phyloP scores from a whole-genome alignment of 2,329 filamentous ascomycete genomes.

The Venturia effusa region DNA sequence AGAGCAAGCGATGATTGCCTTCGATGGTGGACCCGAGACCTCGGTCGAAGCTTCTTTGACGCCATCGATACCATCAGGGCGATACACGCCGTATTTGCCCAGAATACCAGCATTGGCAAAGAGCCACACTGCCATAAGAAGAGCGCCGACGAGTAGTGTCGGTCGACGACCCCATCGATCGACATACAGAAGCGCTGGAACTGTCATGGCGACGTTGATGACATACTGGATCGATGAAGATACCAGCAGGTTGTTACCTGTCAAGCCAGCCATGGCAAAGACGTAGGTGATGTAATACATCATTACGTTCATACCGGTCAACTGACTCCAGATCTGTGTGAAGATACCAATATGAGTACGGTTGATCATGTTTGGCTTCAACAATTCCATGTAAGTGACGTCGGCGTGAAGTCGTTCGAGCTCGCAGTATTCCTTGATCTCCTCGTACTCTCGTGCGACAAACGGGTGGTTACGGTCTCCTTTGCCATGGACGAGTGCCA shows the following conservation, averaged over 20 bases:
- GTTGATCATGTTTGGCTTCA: conserved; percentile 64
- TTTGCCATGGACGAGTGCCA: conserved; percentile 35
- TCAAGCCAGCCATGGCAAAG: conserved; percentile 61
- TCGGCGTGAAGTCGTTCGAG: conserved; percentile 61
- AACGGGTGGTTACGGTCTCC: conserved; percentile 55
- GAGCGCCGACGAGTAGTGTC: conserved; percentile 53
- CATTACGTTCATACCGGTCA: conserved; percentile 70
- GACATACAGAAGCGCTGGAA: conserved; percentile 64
- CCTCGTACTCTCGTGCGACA: conserved; percentile 56
- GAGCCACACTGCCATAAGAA: conserved; percentile 52
- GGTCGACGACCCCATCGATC: conserved; percentile 65
- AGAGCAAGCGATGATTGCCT: conserved; percentile 53
- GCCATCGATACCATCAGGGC: conserved; percentile 28
- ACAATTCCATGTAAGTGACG: conserved; percentile 60
- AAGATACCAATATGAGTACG: conserved; percentile 61
- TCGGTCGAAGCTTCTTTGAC: conserved; percentile 31
- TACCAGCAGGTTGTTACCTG: conserved; percentile 47
- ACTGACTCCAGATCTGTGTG: conserved; percentile 64
- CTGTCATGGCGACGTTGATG: conserved; percentile 71
- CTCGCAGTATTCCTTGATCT: conserved; percentile 63
- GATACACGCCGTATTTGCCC: conserved; percentile 43
- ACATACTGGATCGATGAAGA: conserved; percentile 63
- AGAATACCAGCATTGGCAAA: conserved; percentile 53
- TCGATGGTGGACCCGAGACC: conserved; percentile 28
- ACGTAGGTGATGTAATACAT: conserved; percentile 46